Percentiles rank a stretch among this genome's conserved stretches.
These are phyloP conservation scores for Trebouxia sp. DNA, from an alignment of 139 green algal species.

Conservation along the genomic window DNA sequence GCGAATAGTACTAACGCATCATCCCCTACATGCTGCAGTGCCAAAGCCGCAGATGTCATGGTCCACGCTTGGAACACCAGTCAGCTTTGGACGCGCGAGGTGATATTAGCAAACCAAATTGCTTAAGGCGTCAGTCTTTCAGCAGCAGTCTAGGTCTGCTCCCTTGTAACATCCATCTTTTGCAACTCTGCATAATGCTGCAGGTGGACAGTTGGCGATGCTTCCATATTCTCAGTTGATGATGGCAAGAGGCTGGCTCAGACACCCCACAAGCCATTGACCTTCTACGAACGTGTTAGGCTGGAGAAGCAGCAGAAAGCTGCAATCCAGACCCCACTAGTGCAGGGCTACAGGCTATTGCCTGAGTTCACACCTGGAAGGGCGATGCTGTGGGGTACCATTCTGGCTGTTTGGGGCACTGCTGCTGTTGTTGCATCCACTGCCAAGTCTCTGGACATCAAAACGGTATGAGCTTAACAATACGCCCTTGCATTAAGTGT, in stretches of 20 bases:
- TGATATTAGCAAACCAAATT: not conserved
- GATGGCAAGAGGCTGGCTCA: constrained; percentile 51
- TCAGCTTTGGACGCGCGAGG: constrained; percentile 37
- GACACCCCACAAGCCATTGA: constrained; percentile 27
- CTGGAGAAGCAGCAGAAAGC: constrained; percentile 34
- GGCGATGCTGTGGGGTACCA: constrained; percentile 52
- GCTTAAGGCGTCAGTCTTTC: too few relatives aligned
- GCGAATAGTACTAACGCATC: too few relatives aligned
- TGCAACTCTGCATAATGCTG: too few relatives aligned
- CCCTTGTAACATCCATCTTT: not conserved
- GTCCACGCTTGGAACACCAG: constrained; percentile 28
- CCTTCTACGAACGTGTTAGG: constrained; percentile 45
- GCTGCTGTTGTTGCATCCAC: constrained; percentile 41
- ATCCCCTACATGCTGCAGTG: not conserved
- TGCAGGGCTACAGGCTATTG: constrained; percentile 33
- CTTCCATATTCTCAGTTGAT: constrained; percentile 53
- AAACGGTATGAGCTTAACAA: constrained; percentile 1
- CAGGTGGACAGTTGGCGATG: constrained; percentile 38
- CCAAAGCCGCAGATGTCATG: not conserved
- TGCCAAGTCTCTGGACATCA: constrained; percentile 37
- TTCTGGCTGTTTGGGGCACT: constrained; percentile 59
- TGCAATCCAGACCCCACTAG: constrained; percentile 40
- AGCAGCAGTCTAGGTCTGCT: too few relatives aligned
- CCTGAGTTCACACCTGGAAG: constrained; percentile 38
- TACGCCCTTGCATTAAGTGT: not conserved